phyloP scores from a whole-genome alignment of 2,329 filamentous ascomycete genomes.

The Penicillium hordei region DNA sequence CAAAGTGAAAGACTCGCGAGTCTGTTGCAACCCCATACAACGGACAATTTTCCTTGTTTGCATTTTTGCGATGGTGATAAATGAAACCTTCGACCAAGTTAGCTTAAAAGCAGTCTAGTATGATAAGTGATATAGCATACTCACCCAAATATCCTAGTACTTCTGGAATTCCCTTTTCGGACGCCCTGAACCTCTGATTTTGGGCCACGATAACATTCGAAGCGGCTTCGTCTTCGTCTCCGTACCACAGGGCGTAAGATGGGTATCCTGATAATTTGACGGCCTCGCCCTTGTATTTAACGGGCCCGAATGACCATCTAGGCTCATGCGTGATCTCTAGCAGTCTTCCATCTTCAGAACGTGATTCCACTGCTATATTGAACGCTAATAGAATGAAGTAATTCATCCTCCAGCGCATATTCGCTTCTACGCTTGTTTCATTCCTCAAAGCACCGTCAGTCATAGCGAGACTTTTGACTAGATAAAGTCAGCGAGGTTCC shows the following conservation, averaged over 20 bases:
- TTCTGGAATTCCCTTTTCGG: not conserved
- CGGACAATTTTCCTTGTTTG: not conserved
- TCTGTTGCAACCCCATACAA: conserved; percentile 4
- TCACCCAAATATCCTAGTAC: conserved; percentile 5
- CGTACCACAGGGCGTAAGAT: conserved; percentile 4
- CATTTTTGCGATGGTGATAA: conserved; percentile 3
- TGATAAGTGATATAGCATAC: not conserved
- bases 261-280: conserved; percentile 2
- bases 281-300: not conserved
- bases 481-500: not conserved
- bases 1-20: not conserved
- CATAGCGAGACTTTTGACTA: not conserved
- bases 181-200: not conserved
- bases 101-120: not conserved
- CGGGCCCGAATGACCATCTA: conserved; percentile 3
- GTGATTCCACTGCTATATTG: not conserved
- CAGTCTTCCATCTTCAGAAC: not conserved
- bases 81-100: conserved; percentile 2
- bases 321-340: not conserved
- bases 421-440: not conserved
- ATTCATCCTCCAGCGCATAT: conserved; percentile 1
- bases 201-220: conserved; percentile 2
- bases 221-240: conserved; percentile 3
- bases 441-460: not conserved
- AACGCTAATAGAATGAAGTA: not conserved